Evolutionary conservation across 495 filamentous ascomycete species (phyloP), one percentile per base, ranked within the genome.

Genomic region (Penicillium flavigenum): DNA sequence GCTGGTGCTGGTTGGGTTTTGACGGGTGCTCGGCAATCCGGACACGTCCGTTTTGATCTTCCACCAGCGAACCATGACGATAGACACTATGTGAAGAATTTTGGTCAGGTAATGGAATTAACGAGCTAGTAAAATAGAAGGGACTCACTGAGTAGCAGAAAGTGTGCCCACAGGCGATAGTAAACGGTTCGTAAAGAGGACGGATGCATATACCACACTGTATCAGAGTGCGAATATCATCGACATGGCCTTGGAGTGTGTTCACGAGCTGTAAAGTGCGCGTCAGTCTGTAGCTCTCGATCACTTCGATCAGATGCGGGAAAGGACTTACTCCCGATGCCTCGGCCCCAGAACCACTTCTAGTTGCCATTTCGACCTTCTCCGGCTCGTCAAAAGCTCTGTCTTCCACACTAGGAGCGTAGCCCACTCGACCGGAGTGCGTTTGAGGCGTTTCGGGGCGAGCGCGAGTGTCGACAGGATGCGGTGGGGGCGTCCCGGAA

Each of bases 161-260:
- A 5, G 87, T 88, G 70, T 90, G 87, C 1, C 87, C 87, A 61
- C 87, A 90, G 41, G 82, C 79, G 41, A 88, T 80, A 19, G 80
- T 86, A 68, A 86, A 90, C 8, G 87, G 87, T 62, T 90, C 87
- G 72, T 88, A 90, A 12, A 90, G 74, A 31, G 87, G 79, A 20
- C 83, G 77, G 38, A 86, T 80, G 59, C 87, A 90, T 50, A 90
- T 86, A 50, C 86, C 84, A 69, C 87, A 90, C 49, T 82, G 84
- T 60, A 88, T 51, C 12, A 81, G 65, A 22, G 55, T 62, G 39
- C 80, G 72, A 45, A 83, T 69, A 55, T 79, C 78, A 54, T 81
- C 76, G 12, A 83, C 64, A 62, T 80, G 78, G 4, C 72, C 73
- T 60, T 83, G 78, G 17, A 83, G 64, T 5, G 74, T 81, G 56